Evolutionary conservation across 495 filamentous ascomycete genomes (phyloP), one percentile per base, ranked within the genome.

Genomic region (Penicillium steckii): DNA sequence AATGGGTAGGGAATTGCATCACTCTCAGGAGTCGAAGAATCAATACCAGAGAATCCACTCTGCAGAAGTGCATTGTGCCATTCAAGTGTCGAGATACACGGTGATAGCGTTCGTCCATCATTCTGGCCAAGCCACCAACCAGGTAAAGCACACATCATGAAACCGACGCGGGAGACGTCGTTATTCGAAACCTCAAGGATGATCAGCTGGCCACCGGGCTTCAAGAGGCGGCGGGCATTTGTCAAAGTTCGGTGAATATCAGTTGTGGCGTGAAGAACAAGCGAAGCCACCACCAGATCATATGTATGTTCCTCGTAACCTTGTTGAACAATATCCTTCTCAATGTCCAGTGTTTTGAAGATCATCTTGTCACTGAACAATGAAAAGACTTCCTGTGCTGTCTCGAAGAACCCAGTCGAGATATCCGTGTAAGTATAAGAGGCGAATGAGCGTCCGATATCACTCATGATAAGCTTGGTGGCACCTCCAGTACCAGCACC

Each of bases 361-460:
- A 44, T 56, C 62, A 80, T 70, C 51, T 4, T 13, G 25, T 9
- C 52, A 27, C n/a, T 46, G 24, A 13, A 7, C 9, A 13, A 62
- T n/a, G n/a, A n/a, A n/a, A n/a, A 44, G 0, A 21, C 19, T 7
- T 62, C 42, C 8, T 26, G 17, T 0, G 62, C 57, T 2, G 50
- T 25, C 8, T 56, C 57, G 21, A 49, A 80, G 75, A 75, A 77
- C 4, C 61, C 70, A 7, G 50, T 29, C 0, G 72, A 77, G 19
- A 81, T 71, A 53, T 82, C 76, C 8, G 77, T 80, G 55, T 69
- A 74, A 4, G 69, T 77, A 45, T 80, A 80, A 24, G 37, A 37
- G 21, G 37, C 50, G 38, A 35, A 48, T 13, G 3, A 2, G 8
- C 27, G n/a, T 15, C 6, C 23, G 3, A 47, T 6, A 18, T 8